A percentile compares a stretch with the other conserved stretches of the same genome.
These are phyloP conservation scores for Termitomyces sp. DNA, from an alignment of 768 basidiomycete species.

Conservation along the genomic window DNA sequence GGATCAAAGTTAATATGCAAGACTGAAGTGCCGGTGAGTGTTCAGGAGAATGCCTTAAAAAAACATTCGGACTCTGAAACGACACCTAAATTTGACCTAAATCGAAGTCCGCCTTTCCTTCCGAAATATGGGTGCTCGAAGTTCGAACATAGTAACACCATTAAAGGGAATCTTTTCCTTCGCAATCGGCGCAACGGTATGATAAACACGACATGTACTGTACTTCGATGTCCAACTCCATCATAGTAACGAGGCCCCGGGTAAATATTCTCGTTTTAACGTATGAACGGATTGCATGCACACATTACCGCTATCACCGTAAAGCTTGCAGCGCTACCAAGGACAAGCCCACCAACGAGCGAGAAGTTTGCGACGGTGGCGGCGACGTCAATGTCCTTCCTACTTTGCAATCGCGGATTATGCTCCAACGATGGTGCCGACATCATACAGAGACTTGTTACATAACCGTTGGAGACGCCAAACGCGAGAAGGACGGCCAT, in stretches of 20 bases:
- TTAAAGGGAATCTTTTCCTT: neutral
- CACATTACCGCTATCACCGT: slow-evolving; percentile 56
- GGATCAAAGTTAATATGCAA: neutral
- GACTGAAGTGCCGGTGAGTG: neutral
- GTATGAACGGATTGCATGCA: slow-evolving; percentile 51
- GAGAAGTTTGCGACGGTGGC: slow-evolving; percentile 81
- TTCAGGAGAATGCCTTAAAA: neutral
- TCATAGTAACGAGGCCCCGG: neutral
- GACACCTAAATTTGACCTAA: too few relatives aligned
- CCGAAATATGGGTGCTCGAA: neutral
- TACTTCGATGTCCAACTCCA: neutral
- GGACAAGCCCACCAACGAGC: slow-evolving; percentile 57
- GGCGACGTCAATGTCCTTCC: slow-evolving; percentile 82
- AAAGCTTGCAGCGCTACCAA: neutral
- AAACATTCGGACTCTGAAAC: neutral
- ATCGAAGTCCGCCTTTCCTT: neutral
- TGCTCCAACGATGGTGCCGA: slow-evolving; percentile 78
- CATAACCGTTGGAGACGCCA: slow-evolving; percentile 80
- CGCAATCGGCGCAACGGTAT: neutral
- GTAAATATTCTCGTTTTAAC: neutral
- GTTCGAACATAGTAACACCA: neutral
- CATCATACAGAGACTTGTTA: slow-evolving; percentile 77
- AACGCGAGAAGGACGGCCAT: slow-evolving; percentile 72
- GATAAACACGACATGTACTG: neutral
- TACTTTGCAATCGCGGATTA: slow-evolving; percentile 61